phyloP scores from a whole-genome alignment of 75 land plant genomes.

The Pinus taeda region DNA sequence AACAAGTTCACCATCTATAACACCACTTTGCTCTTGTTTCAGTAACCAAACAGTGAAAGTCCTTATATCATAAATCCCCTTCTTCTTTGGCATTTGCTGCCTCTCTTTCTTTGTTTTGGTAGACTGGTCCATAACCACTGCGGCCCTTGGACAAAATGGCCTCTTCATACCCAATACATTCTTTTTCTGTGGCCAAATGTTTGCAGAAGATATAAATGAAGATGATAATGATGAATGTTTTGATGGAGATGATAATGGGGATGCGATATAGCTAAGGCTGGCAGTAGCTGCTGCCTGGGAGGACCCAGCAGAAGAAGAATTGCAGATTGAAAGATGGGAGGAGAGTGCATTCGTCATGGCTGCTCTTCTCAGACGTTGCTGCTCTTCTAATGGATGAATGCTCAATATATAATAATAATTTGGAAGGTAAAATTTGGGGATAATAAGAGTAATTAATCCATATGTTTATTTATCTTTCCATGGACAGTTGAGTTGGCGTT shows the following conservation, averaged over 20 bases:
- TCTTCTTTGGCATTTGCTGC: not conserved
- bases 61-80: no score
- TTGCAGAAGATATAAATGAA: not conserved
- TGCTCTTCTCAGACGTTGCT: not conserved
- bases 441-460: no score
- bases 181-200: not conserved
- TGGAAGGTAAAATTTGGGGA: no score
- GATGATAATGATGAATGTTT: no score
- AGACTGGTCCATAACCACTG: not conserved
- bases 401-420: not conserved
- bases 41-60: no score
- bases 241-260: not conserved
- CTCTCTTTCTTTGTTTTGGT: not conserved
- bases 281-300: not conserved
- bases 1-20: conserved; percentile 82
- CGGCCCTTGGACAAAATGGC: not conserved
- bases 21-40: conserved; percentile 54
- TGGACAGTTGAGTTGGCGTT: no score
- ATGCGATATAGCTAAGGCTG: not conserved
- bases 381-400: not conserved
- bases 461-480: no score
- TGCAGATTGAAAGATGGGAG: not conserved
- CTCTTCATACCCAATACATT: not conserved
- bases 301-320: not conserved
- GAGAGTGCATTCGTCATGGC: not conserved